Evolutionary conservation across 306 rosid genomes (phyloP).

Genomic region (Cicer chorassanicum): DNA sequence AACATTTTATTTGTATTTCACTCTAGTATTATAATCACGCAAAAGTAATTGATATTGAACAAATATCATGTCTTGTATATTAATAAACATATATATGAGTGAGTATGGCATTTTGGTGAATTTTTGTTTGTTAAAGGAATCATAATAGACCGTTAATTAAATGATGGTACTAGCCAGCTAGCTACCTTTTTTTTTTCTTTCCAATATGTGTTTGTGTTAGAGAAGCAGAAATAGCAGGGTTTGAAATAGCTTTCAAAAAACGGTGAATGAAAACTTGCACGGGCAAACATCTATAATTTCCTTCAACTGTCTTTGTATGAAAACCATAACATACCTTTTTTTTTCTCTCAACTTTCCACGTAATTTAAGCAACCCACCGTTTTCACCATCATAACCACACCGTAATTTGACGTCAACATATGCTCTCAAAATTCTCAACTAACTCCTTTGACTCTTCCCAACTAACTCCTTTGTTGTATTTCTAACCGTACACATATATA

Average conservation of each 20-base stretch:
- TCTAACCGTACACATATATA: not conserved
- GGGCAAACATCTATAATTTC: conserved; percentile 53
- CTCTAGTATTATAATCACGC: too few species aligned
- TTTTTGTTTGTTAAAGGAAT: conserved; percentile 39
- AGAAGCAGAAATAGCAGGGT: conserved; percentile 53
- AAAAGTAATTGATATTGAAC: too few species aligned
- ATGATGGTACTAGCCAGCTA: conserved; percentile 8
- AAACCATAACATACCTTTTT: conserved; percentile 74
- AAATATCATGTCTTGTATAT: not conserved
- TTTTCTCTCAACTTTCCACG: conserved; percentile 59
- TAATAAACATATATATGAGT: not conserved
- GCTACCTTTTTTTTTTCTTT: not conserved
- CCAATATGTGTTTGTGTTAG: conserved; percentile 12
- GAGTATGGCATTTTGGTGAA: conserved; percentile 11
- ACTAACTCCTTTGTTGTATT: conserved; percentile 38
- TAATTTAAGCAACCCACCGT: conserved; percentile 64
- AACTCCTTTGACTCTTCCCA: conserved; percentile 64
- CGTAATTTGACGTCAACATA: conserved; percentile 54
- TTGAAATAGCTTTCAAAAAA: conserved; percentile 67
- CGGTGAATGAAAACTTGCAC: conserved; percentile 59
- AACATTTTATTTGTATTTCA: too few species aligned
- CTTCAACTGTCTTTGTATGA: conserved; percentile 63
- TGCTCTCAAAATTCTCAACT: conserved; percentile 53
- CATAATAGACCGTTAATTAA: conserved; percentile 56
- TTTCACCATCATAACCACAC: conserved; percentile 52